A percentile compares a stretch with the other conserved stretches of the same genome.
Evolutionary conservation across 2,329 filamentous ascomycete genomes (phyloP).

Genomic region (Pyrenochaeta sp.): DNA sequence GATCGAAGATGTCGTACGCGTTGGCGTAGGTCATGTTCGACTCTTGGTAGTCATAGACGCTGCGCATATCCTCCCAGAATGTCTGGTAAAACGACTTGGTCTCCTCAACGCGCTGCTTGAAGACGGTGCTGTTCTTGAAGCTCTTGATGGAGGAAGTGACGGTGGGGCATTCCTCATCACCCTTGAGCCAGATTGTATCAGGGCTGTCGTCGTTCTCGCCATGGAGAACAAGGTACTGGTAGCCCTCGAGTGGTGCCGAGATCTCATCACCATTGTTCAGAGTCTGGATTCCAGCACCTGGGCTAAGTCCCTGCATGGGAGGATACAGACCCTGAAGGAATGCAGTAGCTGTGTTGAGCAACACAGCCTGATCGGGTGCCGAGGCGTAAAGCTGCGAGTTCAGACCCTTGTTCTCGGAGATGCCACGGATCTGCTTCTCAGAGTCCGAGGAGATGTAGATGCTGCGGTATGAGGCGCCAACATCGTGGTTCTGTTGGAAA

Average conservation of each 20-base stretch:
- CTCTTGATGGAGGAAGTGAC: conserved; percentile 23
- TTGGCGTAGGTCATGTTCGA: conserved; percentile 55
- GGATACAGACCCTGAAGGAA: conserved; percentile 67
- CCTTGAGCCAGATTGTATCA: conserved; percentile 57
- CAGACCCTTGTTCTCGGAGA: conserved; percentile 54
- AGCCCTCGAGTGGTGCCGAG: conserved; percentile 55
- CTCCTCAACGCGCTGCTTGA: conserved; percentile 43
- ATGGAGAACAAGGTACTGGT: conserved; percentile 61
- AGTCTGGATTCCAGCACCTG: neutral
- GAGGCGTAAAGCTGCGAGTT: conserved; percentile 54
- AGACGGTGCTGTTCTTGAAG: conserved; percentile 51
- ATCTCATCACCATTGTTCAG: neutral
- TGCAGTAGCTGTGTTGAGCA: conserved; percentile 60
- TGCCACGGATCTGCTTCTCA: conserved; percentile 44
- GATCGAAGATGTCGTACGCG: conserved; percentile 62
- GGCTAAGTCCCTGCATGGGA: conserved; percentile 45
- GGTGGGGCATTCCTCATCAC: conserved; percentile 51
- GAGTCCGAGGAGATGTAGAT: conserved; percentile 39
- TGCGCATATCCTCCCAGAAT: conserved; percentile 45
- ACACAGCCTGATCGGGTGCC: conserved; percentile 54
- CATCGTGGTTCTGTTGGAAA: conserved; percentile 58
- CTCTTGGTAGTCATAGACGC: conserved; percentile 52
- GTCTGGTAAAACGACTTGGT: conserved; percentile 55
- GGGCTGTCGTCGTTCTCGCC: conserved; percentile 54
- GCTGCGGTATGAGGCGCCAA: conserved; percentile 16